A percentile compares a stretch with the other conserved stretches of the same genome.
These are phyloP conservation scores for Ogataea salicorniae DNA, from an alignment of 805 yeast genomes.

Conservation along the genomic window DNA sequence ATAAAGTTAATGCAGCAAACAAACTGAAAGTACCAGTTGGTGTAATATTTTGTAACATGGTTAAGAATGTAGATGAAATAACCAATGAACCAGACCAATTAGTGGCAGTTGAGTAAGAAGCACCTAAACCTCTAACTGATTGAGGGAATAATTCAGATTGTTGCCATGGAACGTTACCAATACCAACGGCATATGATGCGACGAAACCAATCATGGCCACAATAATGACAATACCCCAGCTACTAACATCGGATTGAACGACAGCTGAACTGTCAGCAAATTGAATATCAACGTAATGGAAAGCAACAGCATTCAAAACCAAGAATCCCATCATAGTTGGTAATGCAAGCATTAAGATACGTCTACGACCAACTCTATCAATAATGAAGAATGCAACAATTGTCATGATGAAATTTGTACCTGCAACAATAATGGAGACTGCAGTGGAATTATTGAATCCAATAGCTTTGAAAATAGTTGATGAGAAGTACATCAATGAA, in stretches of 20 bases:
- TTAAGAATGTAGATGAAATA: conserved; percentile 46
- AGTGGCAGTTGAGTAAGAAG: conserved; percentile 30
- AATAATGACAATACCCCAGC: conserved; percentile 88
- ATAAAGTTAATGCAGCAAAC: conserved; percentile 74
- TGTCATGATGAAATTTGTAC: conserved; percentile 50
- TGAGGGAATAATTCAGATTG: conserved; percentile 55
- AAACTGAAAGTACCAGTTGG: conserved; percentile 60
- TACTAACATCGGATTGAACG: conserved; percentile 45
- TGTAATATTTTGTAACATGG: conserved; percentile 46
- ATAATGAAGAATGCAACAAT: conserved; percentile 43
- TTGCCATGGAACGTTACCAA: conserved; percentile 57
- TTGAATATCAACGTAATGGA: conserved; percentile 1
- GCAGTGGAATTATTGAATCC: conserved; percentile 50
- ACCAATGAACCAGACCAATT: conserved; percentile 52
- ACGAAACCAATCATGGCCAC: conserved; percentile 46
- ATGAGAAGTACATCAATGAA: conserved; percentile 52
- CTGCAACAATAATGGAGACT: conserved; percentile 50
- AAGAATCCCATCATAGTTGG: conserved; percentile 43
- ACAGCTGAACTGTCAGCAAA: conserved; percentile 46
- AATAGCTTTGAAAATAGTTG: conserved; percentile 49
- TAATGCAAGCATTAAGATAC: conserved; percentile 40
- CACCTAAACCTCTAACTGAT: conserved; percentile 48
- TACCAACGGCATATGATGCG: conserved; percentile 49
- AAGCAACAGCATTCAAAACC: conserved; percentile 39
- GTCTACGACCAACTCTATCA: conserved; percentile 48